Evolutionary conservation across 2,329 filamentous ascomycete genomes (phyloP).

Genomic region (Sarocladiaceae sp.): DNA sequence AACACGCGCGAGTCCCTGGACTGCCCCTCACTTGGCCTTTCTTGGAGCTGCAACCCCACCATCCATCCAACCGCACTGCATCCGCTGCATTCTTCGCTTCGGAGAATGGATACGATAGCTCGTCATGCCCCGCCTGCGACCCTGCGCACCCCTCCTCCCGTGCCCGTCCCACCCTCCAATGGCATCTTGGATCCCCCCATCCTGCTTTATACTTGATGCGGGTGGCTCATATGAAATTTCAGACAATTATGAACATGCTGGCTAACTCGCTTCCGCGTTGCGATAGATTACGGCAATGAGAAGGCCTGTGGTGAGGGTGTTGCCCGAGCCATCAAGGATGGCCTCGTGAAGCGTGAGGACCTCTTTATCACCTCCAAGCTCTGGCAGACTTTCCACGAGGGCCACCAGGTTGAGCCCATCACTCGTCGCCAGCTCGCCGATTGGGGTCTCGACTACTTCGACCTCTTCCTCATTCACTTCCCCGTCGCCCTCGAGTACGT

Average conservation of each 20-base stretch:
- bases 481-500: constrained; percentile 81
- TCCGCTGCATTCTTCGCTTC: not conserved
- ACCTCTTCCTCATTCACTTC: constrained; percentile 87
- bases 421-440: constrained; percentile 70
- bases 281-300: constrained; percentile 70
- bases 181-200: not conserved
- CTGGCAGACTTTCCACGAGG: constrained; percentile 87
- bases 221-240: not conserved
- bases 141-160: not conserved
- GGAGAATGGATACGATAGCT: not conserved
- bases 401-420: constrained; percentile 69
- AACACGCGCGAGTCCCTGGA: constrained; percentile 1
- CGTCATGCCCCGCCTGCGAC: constrained; percentile 4
- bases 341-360: constrained; percentile 74
- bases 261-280: not conserved
- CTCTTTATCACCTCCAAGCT: constrained; percentile 92
- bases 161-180: constrained; percentile 1
- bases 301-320: constrained; percentile 68
- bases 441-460: constrained; percentile 84
- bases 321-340: constrained; percentile 72
- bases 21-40: constrained; percentile 7
- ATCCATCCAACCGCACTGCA: constrained; percentile 1
- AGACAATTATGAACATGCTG: not conserved
- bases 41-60: constrained; percentile 7
- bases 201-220: not conserved